Conservation (phyloP, 2,329 filamentous ascomycete species). For the Pseudogymnoascus sp. region DNA sequence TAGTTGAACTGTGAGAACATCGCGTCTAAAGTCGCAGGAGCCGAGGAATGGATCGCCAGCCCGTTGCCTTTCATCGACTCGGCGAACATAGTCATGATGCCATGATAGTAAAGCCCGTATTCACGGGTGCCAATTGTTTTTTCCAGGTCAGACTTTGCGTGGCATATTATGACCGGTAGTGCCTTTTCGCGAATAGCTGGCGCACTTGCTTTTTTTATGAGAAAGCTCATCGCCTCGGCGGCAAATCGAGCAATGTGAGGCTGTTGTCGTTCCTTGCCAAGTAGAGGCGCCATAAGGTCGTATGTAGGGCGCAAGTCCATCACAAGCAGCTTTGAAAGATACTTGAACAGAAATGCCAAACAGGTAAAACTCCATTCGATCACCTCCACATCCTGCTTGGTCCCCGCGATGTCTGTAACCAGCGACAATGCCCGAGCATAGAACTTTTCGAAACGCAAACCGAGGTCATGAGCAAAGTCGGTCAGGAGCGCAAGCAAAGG, state of each 20-base stretch:
- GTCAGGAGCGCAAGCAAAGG: conserved; percentile 81
- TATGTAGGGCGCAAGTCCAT: conserved; percentile 80
- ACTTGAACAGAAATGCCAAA: conserved; percentile 94
- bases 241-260: conserved; percentile 85
- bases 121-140: conserved; percentile 45
- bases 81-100: conserved; percentile 84
- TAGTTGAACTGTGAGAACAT: conserved; percentile 41
- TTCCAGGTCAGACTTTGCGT: conserved; percentile 62
- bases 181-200: conserved; percentile 67
- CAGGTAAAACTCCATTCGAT: conserved; percentile 97
- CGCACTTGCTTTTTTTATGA: conserved; percentile 79
- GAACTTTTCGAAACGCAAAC: conserved; percentile 77
- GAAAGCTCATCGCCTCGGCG: conserved; percentile 88
- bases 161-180: conserved; percentile 60
- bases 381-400: conserved; percentile 72
- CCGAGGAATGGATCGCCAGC: conserved; percentile 50
- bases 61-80: conserved; percentile 66
- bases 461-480: conserved; percentile 90
- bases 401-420: conserved; percentile 69
- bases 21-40: conserved; percentile 42
- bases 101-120: conserved; percentile 67
- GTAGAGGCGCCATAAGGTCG: conserved; percentile 70
- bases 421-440: conserved; percentile 68
- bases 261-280: conserved; percentile 76
- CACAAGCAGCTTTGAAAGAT: conserved; percentile 78